A percentile compares a stretch with the other conserved stretches of the same genome.
Conservation (phyloP, 2,329 filamentous ascomycete genomes). For the Curvularia sp. region DNA sequence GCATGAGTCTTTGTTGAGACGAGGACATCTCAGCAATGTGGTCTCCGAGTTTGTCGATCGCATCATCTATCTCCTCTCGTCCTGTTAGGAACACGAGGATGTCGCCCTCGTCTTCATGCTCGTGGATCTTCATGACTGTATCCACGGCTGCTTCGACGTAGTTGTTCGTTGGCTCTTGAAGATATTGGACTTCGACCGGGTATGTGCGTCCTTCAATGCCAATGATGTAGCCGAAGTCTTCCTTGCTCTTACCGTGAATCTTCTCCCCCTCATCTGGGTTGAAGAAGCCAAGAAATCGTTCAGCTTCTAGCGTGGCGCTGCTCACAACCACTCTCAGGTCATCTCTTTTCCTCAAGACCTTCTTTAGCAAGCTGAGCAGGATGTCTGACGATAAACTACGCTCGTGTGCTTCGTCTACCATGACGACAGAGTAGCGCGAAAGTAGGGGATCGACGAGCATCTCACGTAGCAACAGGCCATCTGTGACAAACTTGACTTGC, state of each 20-base stretch:
- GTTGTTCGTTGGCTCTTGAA: constrained; percentile 78
- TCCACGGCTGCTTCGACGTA: constrained; percentile 85
- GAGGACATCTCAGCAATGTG: constrained; percentile 69
- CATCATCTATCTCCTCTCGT: constrained; percentile 87
- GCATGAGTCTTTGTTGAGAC: constrained; percentile 66
- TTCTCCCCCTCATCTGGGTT: constrained; percentile 53
- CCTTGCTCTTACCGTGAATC: constrained; percentile 48
- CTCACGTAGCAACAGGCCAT: constrained; percentile 88
- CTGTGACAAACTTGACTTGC: constrained; percentile 92
- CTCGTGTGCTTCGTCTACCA: constrained; percentile 98
- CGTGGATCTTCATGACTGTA: constrained; percentile 87
- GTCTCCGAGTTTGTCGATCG: constrained; percentile 80
- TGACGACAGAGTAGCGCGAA: constrained; percentile 90
- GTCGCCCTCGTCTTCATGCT: constrained; percentile 79
- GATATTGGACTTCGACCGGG: constrained; percentile 84
- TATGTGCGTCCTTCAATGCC: constrained; percentile 87
- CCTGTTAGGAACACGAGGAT: constrained; percentile 92
- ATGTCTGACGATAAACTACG: constrained; percentile 92
- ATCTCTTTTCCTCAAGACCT: constrained; percentile 79
- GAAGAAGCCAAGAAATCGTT: constrained; percentile 85
- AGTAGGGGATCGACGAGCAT: constrained; percentile 91
- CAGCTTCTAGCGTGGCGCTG: constrained; percentile 90
- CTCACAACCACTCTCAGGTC: constrained; percentile 89
- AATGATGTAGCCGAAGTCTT: constrained; percentile 69
- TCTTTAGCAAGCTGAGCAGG: constrained; percentile 86